phyloP scores from a whole-genome alignment of 768 basidiomycete genomes.

The Mycena alexandri region DNA sequence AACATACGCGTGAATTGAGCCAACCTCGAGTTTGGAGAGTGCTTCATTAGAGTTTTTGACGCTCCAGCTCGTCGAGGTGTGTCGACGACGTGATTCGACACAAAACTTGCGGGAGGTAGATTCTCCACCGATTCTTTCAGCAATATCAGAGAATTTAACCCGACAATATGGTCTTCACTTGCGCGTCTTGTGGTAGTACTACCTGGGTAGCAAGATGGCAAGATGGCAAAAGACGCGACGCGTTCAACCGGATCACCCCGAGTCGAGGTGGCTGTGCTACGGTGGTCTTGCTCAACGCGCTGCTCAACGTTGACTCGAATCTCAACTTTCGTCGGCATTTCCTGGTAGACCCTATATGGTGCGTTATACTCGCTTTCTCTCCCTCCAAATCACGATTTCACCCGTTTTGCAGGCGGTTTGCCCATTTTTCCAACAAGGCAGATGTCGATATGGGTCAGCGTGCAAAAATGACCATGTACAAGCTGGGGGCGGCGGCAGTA shows the following conservation, averaged over 20 bases:
- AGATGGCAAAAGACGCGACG: slow-evolving; percentile 16
- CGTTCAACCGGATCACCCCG: slow-evolving; percentile 13
- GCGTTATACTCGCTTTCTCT: neutral
- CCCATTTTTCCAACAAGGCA: slow-evolving; percentile 29
- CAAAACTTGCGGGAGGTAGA: neutral
- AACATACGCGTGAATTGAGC: slow-evolving; percentile 11
- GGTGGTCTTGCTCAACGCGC: neutral
- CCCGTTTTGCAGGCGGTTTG: slow-evolving; percentile 18
- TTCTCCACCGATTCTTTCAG: neutral
- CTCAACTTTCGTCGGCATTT: neutral
- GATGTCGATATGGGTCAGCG: slow-evolving; percentile 25
- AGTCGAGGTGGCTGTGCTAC: neutral
- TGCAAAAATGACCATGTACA: slow-evolving; percentile 35
- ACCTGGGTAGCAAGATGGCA: neutral
- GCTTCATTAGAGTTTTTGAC: slow-evolving; percentile 18
- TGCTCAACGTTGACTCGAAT: neutral
- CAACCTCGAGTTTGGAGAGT: slow-evolving; percentile 20
- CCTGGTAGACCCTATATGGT: neutral
- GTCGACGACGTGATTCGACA: slow-evolving; percentile 17
- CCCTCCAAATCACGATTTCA: neutral
- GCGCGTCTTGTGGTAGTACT: neutral
- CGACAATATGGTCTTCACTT: neutral
- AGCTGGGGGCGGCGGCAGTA: slow-evolving; percentile 14
- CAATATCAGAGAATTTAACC: neutral
- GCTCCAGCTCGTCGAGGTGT: slow-evolving; percentile 14